Conservation (phyloP, 805 yeast genomes). For the Ogataea methanolica region DNA sequence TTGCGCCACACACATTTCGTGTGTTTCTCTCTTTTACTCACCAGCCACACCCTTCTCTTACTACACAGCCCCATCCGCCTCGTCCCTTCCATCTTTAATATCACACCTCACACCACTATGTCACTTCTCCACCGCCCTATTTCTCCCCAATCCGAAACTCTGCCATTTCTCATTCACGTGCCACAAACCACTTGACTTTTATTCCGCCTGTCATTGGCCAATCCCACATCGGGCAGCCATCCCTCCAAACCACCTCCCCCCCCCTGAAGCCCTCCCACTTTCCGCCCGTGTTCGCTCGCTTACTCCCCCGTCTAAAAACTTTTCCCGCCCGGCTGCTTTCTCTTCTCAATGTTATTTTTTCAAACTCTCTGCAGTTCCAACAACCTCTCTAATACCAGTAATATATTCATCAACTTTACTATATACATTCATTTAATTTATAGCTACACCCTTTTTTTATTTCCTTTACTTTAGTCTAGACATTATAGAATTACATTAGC, state of each 20-base stretch:
- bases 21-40: no score
- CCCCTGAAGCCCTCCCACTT: background rate
- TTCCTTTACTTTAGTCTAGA: background rate
- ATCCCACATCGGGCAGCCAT: background rate
- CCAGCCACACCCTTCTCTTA: no score
- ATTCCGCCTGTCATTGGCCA: slow-evolving; percentile 18
- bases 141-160: background rate
- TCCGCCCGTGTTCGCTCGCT: background rate
- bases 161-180: background rate
- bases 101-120: no score
- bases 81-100: no score
- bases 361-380: background rate
- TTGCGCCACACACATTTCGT: no score
- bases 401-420: background rate
- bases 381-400: background rate
- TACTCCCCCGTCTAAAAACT: background rate
- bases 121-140: no score
- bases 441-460: background rate
- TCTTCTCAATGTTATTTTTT: no score
- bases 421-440: background rate
- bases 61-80: no score
- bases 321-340: background rate
- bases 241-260: background rate
- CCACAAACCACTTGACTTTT: slow-evolving; percentile 15
- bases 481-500: background rate